A percentile compares a stretch with the other conserved stretches of the same genome.
phyloP scores from a whole-genome alignment of 441 rosid genomes.

The Metrosideros polymorpha region DNA sequence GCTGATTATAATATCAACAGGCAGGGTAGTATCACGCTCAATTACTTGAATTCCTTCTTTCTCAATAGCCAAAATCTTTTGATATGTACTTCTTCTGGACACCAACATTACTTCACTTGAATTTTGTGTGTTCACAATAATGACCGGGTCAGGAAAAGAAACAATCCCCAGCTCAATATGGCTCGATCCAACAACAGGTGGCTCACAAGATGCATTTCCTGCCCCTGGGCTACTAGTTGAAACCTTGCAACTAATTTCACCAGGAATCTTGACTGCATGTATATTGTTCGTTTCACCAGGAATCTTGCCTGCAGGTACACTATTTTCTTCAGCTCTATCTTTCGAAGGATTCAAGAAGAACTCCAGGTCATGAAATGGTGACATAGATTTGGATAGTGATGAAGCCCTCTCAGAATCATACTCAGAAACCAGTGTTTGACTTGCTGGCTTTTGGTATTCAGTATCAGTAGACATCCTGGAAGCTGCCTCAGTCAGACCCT shows the following conservation, averaged over 20 bases:
- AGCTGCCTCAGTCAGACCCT: constrained; percentile 12
- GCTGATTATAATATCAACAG: constrained; percentile 69
- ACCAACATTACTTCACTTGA: constrained; percentile 72
- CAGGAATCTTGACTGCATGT: not conserved
- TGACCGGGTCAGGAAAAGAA: constrained; percentile 28
- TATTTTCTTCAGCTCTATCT: constrained; percentile 26
- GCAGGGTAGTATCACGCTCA: constrained; percentile 82
- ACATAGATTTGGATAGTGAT: constrained; percentile 51
- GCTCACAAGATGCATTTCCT: constrained; percentile 12
- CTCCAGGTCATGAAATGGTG: constrained; percentile 70
- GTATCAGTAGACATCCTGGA: constrained; percentile 17
- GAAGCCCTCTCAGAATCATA: constrained; percentile 35
- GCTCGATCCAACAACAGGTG: constrained; percentile 25
- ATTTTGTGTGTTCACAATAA: constrained; percentile 75
- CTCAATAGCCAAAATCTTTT: constrained; percentile 78
- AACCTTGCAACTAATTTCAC: constrained; percentile 20
- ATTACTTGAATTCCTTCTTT: constrained; percentile 79
- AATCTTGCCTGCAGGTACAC: constrained; percentile 16
- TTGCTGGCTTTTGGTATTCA: constrained; percentile 19
- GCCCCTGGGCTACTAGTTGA: constrained; percentile 12
- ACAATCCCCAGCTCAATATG: constrained; percentile 18
- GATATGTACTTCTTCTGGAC: constrained; percentile 80
- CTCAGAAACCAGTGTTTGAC: constrained; percentile 20
- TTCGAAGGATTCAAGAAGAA: constrained; percentile 83
- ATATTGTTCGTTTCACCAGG: not conserved